Percentiles rank a stretch among this genome's conserved stretches.
phyloP scores from a whole-genome alignment of 352 stramenopile genomes.

The Phytophthora palmivora region DNA sequence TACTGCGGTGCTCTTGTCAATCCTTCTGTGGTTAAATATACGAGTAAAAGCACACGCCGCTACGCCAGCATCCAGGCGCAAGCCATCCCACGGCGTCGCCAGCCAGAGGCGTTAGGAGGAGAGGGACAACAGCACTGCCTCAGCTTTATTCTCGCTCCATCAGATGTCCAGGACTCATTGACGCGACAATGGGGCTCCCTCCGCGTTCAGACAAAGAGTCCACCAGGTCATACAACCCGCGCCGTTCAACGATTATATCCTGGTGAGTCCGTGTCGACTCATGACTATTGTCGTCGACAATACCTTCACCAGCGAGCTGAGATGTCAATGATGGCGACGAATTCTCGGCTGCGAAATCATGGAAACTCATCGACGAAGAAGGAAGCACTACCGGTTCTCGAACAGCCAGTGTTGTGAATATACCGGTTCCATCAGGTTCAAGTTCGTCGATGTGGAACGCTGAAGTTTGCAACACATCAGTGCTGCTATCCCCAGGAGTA shows the following conservation, averaged over 20 bases:
- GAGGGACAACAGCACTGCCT: slow-evolving; percentile 24
- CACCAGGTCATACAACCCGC: slow-evolving; percentile 40
- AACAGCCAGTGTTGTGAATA: slow-evolving; percentile 33
- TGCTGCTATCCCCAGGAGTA: slow-evolving; percentile 11
- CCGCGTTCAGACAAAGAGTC: slow-evolving; percentile 38
- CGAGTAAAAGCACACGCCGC: slow-evolving; percentile 42
- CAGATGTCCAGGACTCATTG: slow-evolving; percentile 14
- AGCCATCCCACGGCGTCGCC: slow-evolving; percentile 14
- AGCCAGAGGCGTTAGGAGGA: slow-evolving; percentile 26
- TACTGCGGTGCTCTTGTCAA: slow-evolving; percentile 35
- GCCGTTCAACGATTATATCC: slow-evolving; percentile 16
- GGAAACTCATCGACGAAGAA: slow-evolving; percentile 32
- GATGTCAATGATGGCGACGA: slow-evolving; percentile 40
- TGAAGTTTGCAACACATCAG: slow-evolving; percentile 9
- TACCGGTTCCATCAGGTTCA: slow-evolving; percentile 25
- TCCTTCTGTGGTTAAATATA: slow-evolving; percentile 52
- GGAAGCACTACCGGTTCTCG: slow-evolving; percentile 24
- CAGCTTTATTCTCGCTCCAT: slow-evolving; percentile 32
- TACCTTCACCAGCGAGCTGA: slow-evolving; percentile 34
- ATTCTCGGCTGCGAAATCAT: slow-evolving; percentile 38
- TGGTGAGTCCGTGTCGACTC: no score
- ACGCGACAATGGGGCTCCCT: slow-evolving; percentile 29
- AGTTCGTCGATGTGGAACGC: slow-evolving; percentile 30
- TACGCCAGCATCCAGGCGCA: slow-evolving; percentile 19
- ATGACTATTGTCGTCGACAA: slow-evolving; percentile 1